Base-by-base conservation (phyloP, 2,329 filamentous ascomycete species). In the Laburnicola sp. region DNA sequence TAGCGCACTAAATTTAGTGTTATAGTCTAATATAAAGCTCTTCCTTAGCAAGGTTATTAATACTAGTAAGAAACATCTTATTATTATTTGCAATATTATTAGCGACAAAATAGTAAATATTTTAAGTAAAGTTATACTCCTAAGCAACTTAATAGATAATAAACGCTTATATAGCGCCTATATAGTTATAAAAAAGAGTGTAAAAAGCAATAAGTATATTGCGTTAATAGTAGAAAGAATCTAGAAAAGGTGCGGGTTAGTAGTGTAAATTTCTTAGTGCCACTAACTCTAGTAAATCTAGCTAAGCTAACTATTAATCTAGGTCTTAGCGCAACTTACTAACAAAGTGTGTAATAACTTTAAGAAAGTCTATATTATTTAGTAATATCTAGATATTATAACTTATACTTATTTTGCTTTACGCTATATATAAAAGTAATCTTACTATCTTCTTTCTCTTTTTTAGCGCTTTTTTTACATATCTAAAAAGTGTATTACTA, bases 301-400 rank as follows among this genome's bases (percentile, higher is more conserved):
- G 23, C n/a, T 46, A 22, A n/a, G 10, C 7, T 23, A 23, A 21
- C 8, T 23, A 25, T 26, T 16, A 16, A 16, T 46, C 32, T 37
- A 37, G 32, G 9, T 37, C 5, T 6, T 31, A 8, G 21, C 11
- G 11, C n/a, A 21, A 45, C 42, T 45, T 35, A 45, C 42, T 35
- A 35, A 45, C 22, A 35, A 35, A 45, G 30, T 45, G 25, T 21
- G 30, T 23, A 25, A 45, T 25, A 45, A 45, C 30, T 25, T 31
- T 35, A 21, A 45, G 30, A 45, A 45, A 45, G 31, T 45, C 30
- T 45, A 45, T 35, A 45, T 45, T 34, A 35, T 45, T 45, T 40
- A 16, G 16, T 16, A 16, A 16, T 16, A 16, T 16, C 16, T 16
- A 16, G 16, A 16, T 16, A 16, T 16, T 25, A 25, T 25, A 40